Base-by-base conservation (phyloP, 1,284 basidiomycete species). In the Austroboletus niveus region DNA sequence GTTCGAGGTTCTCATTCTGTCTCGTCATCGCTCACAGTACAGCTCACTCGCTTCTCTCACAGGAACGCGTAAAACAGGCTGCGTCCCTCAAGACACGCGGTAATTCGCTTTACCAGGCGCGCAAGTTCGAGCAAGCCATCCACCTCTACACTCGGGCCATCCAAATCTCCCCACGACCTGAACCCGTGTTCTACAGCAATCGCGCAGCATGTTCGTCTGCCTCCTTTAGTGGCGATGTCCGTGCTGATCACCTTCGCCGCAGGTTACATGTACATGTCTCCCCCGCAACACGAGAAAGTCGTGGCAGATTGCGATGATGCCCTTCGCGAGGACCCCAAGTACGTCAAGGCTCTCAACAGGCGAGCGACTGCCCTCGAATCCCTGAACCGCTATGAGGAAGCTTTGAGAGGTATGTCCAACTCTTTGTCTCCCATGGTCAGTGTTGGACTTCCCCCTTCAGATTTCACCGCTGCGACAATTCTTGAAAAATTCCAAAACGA, bases 171-270 rank as follows among this genome's bases (percentile, higher is more conserved):
- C 87, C 89, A 35, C 87, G 85, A 67, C 85, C 91, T 29, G 92
- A 97, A 67, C 88, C 96, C 31, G 94, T 98, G 45, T 99, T 92
- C 76, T 98, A 87, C 81, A 93, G 91, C 69, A 99, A 99, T 75
- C 88, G 97, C 53, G 96, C 96, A 42, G 97, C 97, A 54, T 98
- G 95, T 93, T 55, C 60, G 85, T 72, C 29, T 48, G 34, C 6
- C 14, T 22, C 24, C 8, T 32, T 27, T 9, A 11, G n/a, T 9
- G 2, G 9, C 35, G 9, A 15, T 32, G 8, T 15, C 42, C 20
- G 15, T 8, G 6, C 35, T 29, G 4, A 51, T 63, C 40, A 64
- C 42, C 1, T 36, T 12, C 38, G 8, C n/a, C n/a, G 55, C 41
- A 93, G 90, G 91, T 71, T 98, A 95, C 73, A 85, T 95, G 71